phyloP scores from a whole-genome alignment of 306 rosid species.

The Potentilla sterilis region DNA sequence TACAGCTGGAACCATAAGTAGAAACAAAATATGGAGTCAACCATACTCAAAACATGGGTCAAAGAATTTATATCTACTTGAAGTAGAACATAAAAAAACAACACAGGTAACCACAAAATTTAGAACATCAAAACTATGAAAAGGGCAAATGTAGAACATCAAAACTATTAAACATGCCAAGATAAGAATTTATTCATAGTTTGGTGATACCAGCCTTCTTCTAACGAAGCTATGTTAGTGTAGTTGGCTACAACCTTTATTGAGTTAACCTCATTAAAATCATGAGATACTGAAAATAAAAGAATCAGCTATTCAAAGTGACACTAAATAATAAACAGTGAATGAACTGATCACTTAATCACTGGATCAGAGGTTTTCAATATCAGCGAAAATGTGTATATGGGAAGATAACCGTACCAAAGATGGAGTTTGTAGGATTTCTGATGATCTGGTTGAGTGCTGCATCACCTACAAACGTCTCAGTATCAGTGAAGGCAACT shows the following conservation, averaged over 20 bases:
- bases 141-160: not conserved
- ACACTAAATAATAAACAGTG: not conserved
- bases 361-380: not conserved
- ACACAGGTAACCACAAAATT: not conserved
- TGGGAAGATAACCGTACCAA: not conserved
- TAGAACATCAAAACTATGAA: not conserved
- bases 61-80: too few species aligned
- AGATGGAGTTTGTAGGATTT: not conserved
- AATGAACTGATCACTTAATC: not conserved
- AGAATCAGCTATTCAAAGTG: too few species aligned
- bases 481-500: slow-evolving; percentile 13
- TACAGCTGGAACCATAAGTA: not conserved
- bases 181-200: not conserved
- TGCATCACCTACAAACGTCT: not conserved
- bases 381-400: too few species aligned
- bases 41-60: not conserved
- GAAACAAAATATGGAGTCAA: not conserved
- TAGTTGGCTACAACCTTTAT: not conserved
- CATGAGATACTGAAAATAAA: not conserved
- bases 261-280: not conserved
- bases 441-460: slow-evolving; percentile 14
- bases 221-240: not conserved
- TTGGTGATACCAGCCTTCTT: not conserved
- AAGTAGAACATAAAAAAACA: too few species aligned
- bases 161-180: not conserved